These are phyloP conservation scores for Chalaropsis ovoidea DNA, from an alignment of 2,329 filamentous ascomycete genomes.

Conservation along the genomic window DNA sequence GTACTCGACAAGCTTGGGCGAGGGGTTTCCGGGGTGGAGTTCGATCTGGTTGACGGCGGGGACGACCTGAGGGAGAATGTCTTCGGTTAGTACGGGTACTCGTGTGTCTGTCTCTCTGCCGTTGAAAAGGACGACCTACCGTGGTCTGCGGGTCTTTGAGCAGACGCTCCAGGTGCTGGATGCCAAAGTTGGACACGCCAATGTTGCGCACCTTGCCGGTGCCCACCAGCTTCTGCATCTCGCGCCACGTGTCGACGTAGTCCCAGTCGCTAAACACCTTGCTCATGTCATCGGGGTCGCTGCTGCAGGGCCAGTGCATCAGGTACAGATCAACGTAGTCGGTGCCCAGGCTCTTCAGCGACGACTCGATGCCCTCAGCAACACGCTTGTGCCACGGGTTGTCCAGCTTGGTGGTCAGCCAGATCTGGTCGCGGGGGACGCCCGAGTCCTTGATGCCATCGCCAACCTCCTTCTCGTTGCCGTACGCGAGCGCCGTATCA, in stretches of 20 bases:
- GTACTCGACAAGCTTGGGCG: slow-evolving; percentile 67
- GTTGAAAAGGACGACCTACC: slow-evolving; percentile 4
- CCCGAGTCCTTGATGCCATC: slow-evolving; percentile 53
- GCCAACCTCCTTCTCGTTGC: slow-evolving; percentile 62
- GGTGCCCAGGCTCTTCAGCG: slow-evolving; percentile 49
- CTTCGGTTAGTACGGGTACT: slow-evolving; percentile 35
- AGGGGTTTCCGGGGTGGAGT: slow-evolving; percentile 70
- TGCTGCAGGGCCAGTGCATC: slow-evolving; percentile 62
- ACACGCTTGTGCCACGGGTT: slow-evolving; percentile 68
- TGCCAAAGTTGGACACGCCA: slow-evolving; percentile 78
- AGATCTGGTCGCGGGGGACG: slow-evolving; percentile 56
- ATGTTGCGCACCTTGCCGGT: slow-evolving; percentile 69
- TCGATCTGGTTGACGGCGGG: slow-evolving; percentile 74
- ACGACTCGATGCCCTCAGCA: slow-evolving; percentile 49
- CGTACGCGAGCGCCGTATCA: slow-evolving; percentile 66
- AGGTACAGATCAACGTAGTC: slow-evolving; percentile 62
- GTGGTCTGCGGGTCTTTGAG: slow-evolving; percentile 53
- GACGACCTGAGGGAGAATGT: slow-evolving; percentile 35
- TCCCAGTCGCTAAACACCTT: slow-evolving; percentile 70
- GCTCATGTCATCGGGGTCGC: slow-evolving; percentile 50
- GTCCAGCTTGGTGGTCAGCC: slow-evolving; percentile 72
- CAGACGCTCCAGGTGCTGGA: slow-evolving; percentile 68
- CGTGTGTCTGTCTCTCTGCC: no score
- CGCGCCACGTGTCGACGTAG: slow-evolving; percentile 68
- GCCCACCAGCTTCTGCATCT: slow-evolving; percentile 58